A percentile compares a stretch with the other conserved stretches of the same genome.
Conservation (phyloP, 129 eudicot species). For the Flaveria bidentis region DNA sequence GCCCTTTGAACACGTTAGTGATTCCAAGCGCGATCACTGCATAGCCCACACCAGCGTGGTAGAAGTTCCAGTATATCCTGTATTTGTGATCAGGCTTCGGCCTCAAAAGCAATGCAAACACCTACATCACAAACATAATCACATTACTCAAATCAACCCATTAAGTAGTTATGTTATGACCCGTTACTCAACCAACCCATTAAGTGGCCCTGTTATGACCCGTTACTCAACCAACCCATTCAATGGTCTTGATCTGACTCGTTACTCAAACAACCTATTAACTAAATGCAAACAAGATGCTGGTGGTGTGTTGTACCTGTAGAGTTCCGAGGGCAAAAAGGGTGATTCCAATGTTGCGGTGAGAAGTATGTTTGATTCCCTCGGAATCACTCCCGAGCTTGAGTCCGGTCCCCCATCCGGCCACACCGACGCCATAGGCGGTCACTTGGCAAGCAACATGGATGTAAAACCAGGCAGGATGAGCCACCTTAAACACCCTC, state of each 20-base stretch:
- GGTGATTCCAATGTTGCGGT: slow-evolving; percentile 76
- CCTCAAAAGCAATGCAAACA: slow-evolving; percentile 77
- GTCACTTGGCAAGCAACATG: slow-evolving; percentile 68
- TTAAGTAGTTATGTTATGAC: not conserved
- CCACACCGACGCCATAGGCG: slow-evolving; percentile 77
- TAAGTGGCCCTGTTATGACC: not conserved
- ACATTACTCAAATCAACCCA: not conserved
- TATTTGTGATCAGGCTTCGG: slow-evolving; percentile 85
- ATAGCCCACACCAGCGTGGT: slow-evolving; percentile 67
- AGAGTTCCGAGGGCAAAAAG: slow-evolving; percentile 76
- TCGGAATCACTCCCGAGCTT: slow-evolving; percentile 78
- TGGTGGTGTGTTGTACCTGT: slow-evolving; percentile 52
- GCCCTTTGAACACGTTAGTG: slow-evolving; percentile 65
- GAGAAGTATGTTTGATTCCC: slow-evolving; percentile 45
- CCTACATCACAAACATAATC: slow-evolving; percentile 37
- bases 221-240: not conserved
- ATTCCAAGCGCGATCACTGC: slow-evolving; percentile 56
- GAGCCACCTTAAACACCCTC: slow-evolving; percentile 79
- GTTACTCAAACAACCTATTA: not conserved
- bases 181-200: not conserved
- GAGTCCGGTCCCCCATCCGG: slow-evolving; percentile 90
- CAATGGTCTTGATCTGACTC: not conserved
- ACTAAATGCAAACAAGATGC: not conserved
- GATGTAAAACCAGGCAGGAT: slow-evolving; percentile 97
- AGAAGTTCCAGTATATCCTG: slow-evolving; percentile 85